phyloP scores from a whole-genome alignment of 23 red algal genomes.

The Gracilaria domingensis region DNA sequence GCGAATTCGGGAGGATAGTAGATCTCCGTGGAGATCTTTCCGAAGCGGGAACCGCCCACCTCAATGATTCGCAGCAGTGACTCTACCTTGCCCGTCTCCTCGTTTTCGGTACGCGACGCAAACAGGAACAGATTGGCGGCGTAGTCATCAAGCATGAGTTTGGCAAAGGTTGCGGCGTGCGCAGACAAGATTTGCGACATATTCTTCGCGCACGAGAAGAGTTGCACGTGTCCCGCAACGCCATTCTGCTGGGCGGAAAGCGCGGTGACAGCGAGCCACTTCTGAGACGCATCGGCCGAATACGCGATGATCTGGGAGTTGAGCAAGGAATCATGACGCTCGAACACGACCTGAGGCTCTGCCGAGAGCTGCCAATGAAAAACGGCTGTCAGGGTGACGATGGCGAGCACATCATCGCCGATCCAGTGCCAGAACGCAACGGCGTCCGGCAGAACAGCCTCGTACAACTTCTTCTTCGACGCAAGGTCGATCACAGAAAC shows the following conservation, averaged over 20 bases:
- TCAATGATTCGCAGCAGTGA: constrained; percentile 84
- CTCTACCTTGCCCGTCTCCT: constrained; percentile 33
- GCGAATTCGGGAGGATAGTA: constrained; percentile 83
- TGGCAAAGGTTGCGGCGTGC: constrained; percentile 85
- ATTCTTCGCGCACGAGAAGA: constrained; percentile 83
- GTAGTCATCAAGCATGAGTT: constrained; percentile 34
- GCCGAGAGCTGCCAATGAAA: constrained; percentile 78
- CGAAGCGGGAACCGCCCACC: constrained; percentile 83
- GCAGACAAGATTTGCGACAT: constrained; percentile 85
- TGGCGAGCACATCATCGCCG: constrained; percentile 54
- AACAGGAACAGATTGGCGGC: constrained; percentile 63
- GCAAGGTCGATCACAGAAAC: constrained; percentile 81
- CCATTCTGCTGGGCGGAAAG: constrained; percentile 27
- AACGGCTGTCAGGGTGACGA: constrained; percentile 80
- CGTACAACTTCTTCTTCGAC: constrained; percentile 58
- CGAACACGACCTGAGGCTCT: constrained; percentile 70
- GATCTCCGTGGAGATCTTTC: constrained; percentile 85
- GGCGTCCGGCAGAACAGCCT: constrained; percentile 48
- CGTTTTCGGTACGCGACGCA: constrained; percentile 48
- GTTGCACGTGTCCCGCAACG: constrained; percentile 86
- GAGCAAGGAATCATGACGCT: constrained; percentile 73
- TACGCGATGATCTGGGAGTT: constrained; percentile 84
- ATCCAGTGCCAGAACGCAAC: constrained; percentile 88
- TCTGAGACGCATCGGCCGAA: constrained; percentile 36
- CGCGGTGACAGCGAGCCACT: constrained; percentile 82